These are phyloP conservation scores for Paraphysoderma sedebokerense DNA, from an alignment of 371 early-diverging fungal genomes.

Conservation along the genomic window DNA sequence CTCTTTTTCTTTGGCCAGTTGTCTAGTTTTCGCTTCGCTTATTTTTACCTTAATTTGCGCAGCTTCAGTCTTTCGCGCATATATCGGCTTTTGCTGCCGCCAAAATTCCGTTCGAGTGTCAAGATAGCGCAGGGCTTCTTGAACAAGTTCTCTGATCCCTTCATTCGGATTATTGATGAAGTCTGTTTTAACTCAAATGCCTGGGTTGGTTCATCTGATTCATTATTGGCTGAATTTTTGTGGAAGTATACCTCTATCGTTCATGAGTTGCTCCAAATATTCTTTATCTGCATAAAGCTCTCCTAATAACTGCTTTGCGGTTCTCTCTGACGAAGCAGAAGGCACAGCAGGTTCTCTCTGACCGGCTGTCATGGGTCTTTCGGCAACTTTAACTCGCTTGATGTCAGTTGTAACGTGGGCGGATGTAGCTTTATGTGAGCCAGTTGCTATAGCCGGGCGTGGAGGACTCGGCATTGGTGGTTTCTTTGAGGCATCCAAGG, in stretches of 20 bases:
- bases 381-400: neutral
- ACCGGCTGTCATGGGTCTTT: neutral
- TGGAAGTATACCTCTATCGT: conserved; percentile 3
- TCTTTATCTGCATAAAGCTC: conserved; percentile 28
- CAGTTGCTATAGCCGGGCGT: neutral
- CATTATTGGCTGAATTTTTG: neutral
- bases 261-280: conserved; percentile 16
- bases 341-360: neutral
- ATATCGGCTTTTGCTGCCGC: conserved; percentile 27
- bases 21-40: neutral
- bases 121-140: conserved; percentile 22
- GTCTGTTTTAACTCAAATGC: no score
- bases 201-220: neutral
- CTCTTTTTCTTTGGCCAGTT: neutral
- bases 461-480: neutral
- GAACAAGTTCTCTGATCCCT: conserved; percentile 13
- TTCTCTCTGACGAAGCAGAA: neutral
- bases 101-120: conserved; percentile 26
- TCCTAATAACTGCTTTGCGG: conserved; percentile 18
- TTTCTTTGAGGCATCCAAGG: neutral
- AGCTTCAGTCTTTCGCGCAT: conserved; percentile 5
- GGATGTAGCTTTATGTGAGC: neutral
- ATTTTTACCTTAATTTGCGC: neutral
- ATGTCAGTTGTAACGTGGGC: neutral
- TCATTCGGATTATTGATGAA: conserved; percentile 20